Conservation (phyloP, 352 stramenopile species). For the Phytophthora agathidicida region DNA sequence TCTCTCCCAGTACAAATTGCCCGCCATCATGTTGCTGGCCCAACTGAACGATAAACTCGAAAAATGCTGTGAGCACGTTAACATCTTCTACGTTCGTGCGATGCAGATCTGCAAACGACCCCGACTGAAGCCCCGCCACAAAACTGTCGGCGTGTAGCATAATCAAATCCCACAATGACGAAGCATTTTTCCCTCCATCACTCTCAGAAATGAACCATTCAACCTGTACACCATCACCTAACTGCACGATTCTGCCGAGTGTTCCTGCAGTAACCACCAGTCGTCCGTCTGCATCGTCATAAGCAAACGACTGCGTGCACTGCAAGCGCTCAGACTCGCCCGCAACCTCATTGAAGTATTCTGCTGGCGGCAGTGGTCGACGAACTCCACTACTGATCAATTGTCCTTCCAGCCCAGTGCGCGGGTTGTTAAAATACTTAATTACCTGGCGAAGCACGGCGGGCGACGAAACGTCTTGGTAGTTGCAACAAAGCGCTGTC, state of each 20-base stretch:
- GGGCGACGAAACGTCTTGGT: slow-evolving; percentile 28
- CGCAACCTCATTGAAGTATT: slow-evolving; percentile 44
- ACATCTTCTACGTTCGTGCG: slow-evolving; percentile 43
- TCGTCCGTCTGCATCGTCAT: slow-evolving; percentile 28
- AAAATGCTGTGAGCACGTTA: slow-evolving; percentile 54
- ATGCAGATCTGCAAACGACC: slow-evolving; percentile 32
- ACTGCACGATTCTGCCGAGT: slow-evolving; percentile 28
- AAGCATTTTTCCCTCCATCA: slow-evolving; percentile 1
- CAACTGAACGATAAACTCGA: slow-evolving; percentile 63
- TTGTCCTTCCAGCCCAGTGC: slow-evolving; percentile 19
- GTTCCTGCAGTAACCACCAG: slow-evolving; percentile 55
- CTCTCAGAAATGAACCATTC: slow-evolving; percentile 45
- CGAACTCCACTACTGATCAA: slow-evolving; percentile 4
- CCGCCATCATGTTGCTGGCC: slow-evolving; percentile 34
- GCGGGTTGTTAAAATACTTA: slow-evolving; percentile 54
- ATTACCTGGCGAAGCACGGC: slow-evolving; percentile 51
- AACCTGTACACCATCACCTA: slow-evolving; percentile 35
- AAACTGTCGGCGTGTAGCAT: slow-evolving; percentile 44
- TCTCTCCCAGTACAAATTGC: slow-evolving; percentile 30
- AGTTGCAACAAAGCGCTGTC: slow-evolving; percentile 54
- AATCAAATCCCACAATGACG: slow-evolving; percentile 61
- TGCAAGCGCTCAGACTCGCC: slow-evolving; percentile 26
- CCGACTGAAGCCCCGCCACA: slow-evolving; percentile 45
- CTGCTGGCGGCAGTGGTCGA: slow-evolving; percentile 46
- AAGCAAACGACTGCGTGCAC: slow-evolving; percentile 63